phyloP scores from a whole-genome alignment of 1,284 basidiomycete genomes.

The Prillingera fragicola region DNA sequence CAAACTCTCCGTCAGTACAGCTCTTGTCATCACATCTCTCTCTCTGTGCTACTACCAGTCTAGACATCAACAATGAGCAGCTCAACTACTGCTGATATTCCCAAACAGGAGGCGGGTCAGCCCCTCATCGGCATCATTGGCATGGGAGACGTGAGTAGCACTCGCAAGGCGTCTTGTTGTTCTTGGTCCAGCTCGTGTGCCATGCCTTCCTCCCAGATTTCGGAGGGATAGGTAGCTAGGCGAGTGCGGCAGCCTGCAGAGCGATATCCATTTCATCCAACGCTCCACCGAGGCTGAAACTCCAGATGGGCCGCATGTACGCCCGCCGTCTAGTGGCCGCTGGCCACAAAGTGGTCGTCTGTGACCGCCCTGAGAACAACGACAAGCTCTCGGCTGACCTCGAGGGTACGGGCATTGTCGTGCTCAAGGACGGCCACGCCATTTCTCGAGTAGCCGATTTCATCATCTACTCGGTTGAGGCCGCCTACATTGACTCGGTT shows the following conservation, averaged over 20 bases:
- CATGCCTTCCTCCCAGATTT: background rate
- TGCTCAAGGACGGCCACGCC: conserved; percentile 70
- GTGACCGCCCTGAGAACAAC: conserved; percentile 76
- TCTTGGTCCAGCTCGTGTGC: background rate
- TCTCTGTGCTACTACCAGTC: too few species aligned
- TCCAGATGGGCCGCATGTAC: conserved; percentile 89
- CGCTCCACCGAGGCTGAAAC: background rate
- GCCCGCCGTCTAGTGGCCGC: conserved; percentile 53
- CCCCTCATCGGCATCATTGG: conserved; percentile 80
- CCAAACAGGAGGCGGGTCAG: conserved; percentile 55
- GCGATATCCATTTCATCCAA: background rate
- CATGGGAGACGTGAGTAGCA: conserved; percentile 60
- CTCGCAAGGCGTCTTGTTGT: too few species aligned
- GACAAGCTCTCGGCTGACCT: conserved; percentile 62
- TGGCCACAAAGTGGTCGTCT: conserved; percentile 72
- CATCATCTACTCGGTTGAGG: conserved; percentile 90
- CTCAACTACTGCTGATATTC: background rate
- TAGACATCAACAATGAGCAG: too few species aligned
- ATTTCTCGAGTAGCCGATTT: conserved; percentile 81
- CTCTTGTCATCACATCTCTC: too few species aligned
- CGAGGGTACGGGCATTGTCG: conserved; percentile 56
- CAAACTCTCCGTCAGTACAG: too few species aligned
- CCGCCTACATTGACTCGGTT: conserved; percentile 76
- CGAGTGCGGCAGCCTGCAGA: background rate
- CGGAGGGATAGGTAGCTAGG: background rate